A percentile compares a stretch with the other conserved stretches of the same genome.
Evolutionary conservation across 2,329 filamentous ascomycete species (phyloP).

Genomic region (Aspergillus fructus): DNA sequence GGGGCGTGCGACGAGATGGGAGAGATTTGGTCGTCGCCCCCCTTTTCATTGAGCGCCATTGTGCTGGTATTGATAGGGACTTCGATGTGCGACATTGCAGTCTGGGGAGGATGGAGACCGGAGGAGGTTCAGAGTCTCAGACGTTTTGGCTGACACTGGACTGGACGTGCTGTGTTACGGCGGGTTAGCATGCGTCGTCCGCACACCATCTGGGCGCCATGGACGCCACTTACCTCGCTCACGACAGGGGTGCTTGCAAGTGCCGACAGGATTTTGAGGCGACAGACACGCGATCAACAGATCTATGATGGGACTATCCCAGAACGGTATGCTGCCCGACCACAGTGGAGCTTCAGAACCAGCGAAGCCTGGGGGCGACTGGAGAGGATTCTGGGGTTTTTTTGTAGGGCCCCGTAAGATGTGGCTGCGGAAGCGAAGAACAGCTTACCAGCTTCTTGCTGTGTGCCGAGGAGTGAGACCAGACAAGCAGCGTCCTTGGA

Average conservation of each 20-base stretch:
- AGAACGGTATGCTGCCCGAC: background rate
- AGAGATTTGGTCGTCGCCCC: constrained; percentile 9
- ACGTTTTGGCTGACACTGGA: background rate
- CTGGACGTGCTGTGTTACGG: background rate
- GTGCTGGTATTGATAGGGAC: background rate
- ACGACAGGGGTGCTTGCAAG: background rate
- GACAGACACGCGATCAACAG: background rate
- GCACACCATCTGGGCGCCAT: background rate
- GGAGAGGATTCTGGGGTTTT: background rate
- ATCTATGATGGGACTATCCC: background rate
- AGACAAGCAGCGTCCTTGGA: too few relatives aligned
- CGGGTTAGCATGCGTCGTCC: background rate
- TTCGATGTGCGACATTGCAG: background rate
- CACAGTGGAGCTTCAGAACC: background rate
- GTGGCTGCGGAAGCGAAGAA: too few relatives aligned
- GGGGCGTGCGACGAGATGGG: constrained; percentile 12
- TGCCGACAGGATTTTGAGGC: background rate
- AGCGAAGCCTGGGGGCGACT: background rate
- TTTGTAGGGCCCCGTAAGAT: background rate
- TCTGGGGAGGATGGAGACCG: background rate
- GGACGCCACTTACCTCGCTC: background rate
- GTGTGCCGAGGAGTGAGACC: background rate
- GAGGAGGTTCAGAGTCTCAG: too few relatives aligned
- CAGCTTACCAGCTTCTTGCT: too few relatives aligned
- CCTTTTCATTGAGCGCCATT: constrained; percentile 14